Evolutionary conservation across 1,284 basidiomycete species (phyloP).

Genomic region (Taiwanofungus camphoratus): DNA sequence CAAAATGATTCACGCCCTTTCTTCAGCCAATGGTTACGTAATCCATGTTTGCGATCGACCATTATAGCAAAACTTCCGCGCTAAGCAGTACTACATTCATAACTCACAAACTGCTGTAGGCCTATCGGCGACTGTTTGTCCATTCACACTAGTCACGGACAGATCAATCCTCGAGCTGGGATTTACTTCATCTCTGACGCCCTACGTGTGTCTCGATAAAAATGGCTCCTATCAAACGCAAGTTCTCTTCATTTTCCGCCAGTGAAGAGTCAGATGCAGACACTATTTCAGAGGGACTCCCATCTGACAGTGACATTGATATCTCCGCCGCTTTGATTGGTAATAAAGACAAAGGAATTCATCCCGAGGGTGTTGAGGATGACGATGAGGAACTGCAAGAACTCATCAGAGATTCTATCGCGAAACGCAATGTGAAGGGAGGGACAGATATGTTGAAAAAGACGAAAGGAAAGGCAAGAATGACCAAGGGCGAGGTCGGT

Average conservation of each 20-base stretch:
- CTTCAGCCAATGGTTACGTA: too few relatives aligned
- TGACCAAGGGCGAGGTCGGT: slow-evolving; percentile 67
- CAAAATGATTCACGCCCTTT: too few relatives aligned
- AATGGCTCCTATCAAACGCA: slow-evolving; percentile 17
- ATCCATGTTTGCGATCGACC: too few relatives aligned
- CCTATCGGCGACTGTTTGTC: too few relatives aligned
- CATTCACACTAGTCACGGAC: too few relatives aligned
- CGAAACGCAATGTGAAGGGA: slow-evolving; percentile 60
- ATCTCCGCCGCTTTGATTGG: slow-evolving; percentile 40
- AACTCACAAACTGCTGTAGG: too few relatives aligned
- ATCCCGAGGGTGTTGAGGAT: slow-evolving; percentile 24
- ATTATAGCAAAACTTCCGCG: too few relatives aligned
- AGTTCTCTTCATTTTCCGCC: slow-evolving; percentile 2
- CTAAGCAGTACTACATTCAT: too few relatives aligned
- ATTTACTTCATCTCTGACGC: too few relatives aligned
- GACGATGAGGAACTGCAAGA: slow-evolving; percentile 55
- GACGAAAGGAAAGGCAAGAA: slow-evolving; percentile 59
- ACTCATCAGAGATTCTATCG: slow-evolving; percentile 59
- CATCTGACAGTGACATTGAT: slow-evolving; percentile 41
- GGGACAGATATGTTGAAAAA: slow-evolving; percentile 70
- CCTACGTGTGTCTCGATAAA: too few relatives aligned
- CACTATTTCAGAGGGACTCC: slow-evolving; percentile 5
- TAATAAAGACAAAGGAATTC: slow-evolving; percentile 10
- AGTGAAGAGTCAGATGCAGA: not conserved
- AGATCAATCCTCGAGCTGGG: too few relatives aligned